These are phyloP conservation scores for Carallia brachiata DNA, from an alignment of 345 rosid species.

Conservation along the genomic window DNA sequence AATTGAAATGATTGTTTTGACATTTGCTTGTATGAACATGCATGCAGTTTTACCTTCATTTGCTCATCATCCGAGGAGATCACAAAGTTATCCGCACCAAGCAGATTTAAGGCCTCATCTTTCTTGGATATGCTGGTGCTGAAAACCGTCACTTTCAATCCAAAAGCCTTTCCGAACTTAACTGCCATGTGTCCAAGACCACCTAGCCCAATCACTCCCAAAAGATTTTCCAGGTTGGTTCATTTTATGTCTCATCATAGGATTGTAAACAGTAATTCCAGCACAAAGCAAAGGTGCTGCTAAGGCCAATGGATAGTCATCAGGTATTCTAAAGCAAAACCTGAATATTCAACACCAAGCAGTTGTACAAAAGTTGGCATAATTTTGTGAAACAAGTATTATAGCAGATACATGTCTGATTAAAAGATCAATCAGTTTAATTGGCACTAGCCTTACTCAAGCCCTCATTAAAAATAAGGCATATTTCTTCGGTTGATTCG, in stretches of 20 bases:
- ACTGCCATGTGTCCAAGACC: constrained; percentile 97
- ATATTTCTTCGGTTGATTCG: no score
- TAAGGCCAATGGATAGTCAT: constrained; percentile 56
- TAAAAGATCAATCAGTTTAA: no score
- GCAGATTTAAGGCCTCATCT: constrained; percentile 70
- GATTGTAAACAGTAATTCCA: constrained; percentile 80
- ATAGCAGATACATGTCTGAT: no score
- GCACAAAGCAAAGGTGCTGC: constrained; percentile 94
- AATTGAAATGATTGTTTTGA: no score
- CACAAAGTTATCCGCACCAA: constrained; percentile 66
- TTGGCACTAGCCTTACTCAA: no score
- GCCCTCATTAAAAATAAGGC: no score
- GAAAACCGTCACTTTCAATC: constrained; percentile 69
- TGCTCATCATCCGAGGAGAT: constrained; percentile 68
- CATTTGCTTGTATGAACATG: neutral
- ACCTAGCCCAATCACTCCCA: constrained; percentile 85
- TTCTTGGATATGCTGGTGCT: constrained; percentile 80
- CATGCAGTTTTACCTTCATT: constrained; percentile 55
- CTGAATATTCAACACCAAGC: constrained; percentile 35
- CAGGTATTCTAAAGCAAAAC: constrained; percentile 74
- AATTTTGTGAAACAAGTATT: no score
- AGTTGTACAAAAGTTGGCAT: neutral
- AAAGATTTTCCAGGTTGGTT: constrained; percentile 74
- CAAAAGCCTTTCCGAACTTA: constrained; percentile 94
- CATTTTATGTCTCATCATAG: constrained; percentile 80